phyloP scores from a whole-genome alignment of 805 yeast species.

The Lipomyces mesembrius region DNA sequence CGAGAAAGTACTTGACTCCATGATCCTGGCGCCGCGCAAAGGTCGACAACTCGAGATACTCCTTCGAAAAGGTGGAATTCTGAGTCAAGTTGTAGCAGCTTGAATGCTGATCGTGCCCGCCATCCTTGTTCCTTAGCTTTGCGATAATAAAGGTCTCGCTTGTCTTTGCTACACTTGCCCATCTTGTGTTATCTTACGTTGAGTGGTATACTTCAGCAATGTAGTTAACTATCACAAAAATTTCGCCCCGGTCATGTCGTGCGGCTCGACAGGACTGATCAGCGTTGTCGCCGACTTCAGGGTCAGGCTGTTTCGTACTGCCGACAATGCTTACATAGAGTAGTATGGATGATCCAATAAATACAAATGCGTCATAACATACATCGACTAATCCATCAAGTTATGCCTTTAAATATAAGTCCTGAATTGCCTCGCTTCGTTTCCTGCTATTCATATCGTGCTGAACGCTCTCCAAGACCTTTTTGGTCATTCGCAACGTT shows the following conservation, averaged over 20 bases:
- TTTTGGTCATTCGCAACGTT: constrained; percentile 7
- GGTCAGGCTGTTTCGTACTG: neutral
- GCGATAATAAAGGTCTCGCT: constrained; percentile 47
- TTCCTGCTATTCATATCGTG: constrained; percentile 10
- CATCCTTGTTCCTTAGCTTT: constrained; percentile 98
- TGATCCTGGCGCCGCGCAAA: constrained; percentile 98
- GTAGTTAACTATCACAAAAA: neutral
- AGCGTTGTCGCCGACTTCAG: neutral
- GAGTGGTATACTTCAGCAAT: neutral
- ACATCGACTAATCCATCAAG: neutral
- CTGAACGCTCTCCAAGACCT: constrained; percentile 15
- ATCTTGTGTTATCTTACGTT: constrained; percentile 10
- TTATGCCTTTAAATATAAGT: constrained; percentile 12
- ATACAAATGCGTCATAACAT: neutral
- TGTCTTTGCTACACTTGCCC: constrained; percentile 40
- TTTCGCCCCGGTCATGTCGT: neutral
- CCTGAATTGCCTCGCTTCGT: constrained; percentile 12
- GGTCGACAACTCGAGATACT: constrained; percentile 84
- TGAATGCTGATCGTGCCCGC: constrained; percentile 96
- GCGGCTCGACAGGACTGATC: neutral
- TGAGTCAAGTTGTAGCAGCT: constrained; percentile 85
- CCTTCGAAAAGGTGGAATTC: constrained; percentile 80
- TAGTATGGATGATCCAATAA: neutral
- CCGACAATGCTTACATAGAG: too few species aligned
- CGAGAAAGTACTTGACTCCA: constrained; percentile 95